phyloP scores from a whole-genome alignment of 768 basidiomycete species.

The Boletus rubescentipes region DNA sequence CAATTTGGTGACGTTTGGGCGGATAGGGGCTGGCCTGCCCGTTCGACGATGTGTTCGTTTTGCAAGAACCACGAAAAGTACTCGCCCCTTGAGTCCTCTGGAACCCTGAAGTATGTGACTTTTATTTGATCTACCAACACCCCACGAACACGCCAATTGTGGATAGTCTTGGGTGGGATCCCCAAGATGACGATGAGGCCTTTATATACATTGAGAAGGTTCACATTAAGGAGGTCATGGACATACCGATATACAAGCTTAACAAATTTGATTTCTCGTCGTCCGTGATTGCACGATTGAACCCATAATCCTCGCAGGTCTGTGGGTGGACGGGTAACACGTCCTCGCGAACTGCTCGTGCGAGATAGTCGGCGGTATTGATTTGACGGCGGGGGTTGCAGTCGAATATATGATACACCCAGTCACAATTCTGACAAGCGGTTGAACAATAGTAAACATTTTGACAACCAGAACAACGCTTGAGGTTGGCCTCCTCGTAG shows the following conservation, averaged over 20 bases:
- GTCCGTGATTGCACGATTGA: background rate
- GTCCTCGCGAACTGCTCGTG: background rate
- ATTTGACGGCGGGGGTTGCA: slow-evolving; percentile 4
- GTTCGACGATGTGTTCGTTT: slow-evolving; percentile 3
- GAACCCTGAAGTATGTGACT: background rate
- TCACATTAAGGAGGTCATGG: background rate
- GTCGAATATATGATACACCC: slow-evolving; percentile 5
- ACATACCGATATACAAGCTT: slow-evolving; percentile 1
- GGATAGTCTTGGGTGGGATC: background rate
- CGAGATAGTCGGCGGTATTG: slow-evolving; percentile 2
- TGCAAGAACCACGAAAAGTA: slow-evolving; percentile 4
- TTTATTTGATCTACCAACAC: slow-evolving; percentile 3
- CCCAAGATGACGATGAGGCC: background rate
- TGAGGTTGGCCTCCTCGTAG: background rate
- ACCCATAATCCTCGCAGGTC: slow-evolving; percentile 2
- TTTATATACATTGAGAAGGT: background rate
- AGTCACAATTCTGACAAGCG: background rate
- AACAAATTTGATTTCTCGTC: background rate
- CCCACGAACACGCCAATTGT: slow-evolving; percentile 3
- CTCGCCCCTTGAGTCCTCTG: background rate
- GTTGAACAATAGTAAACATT: slow-evolving; percentile 4
- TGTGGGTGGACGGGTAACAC: background rate
- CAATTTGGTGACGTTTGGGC: background rate
- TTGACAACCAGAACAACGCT: slow-evolving; percentile 1
- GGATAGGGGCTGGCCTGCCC: background rate